A percentile compares a stretch with the other conserved stretches of the same genome.
These are phyloP conservation scores for Dothideomycetes sp. DNA, from an alignment of 2,329 filamentous ascomycete genomes.

Conservation along the genomic window DNA sequence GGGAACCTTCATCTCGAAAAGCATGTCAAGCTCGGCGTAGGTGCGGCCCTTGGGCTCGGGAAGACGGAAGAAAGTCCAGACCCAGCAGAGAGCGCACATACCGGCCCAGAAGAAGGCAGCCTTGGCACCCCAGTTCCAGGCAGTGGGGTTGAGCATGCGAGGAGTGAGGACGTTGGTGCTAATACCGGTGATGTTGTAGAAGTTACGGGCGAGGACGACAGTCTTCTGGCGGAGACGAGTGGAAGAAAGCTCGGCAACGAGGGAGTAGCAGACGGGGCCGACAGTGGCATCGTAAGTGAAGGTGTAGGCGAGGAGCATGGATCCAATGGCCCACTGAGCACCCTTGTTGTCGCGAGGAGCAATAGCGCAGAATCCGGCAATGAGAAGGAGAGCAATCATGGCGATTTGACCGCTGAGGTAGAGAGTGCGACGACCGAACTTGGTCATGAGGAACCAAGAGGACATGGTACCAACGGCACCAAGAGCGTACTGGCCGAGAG, in stretches of 20 bases:
- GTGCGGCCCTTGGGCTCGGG: constrained; percentile 33
- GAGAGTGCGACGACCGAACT: constrained; percentile 24
- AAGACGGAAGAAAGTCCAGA: constrained; percentile 34
- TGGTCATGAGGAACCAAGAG: constrained; percentile 22
- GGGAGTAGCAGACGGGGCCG: constrained; percentile 24
- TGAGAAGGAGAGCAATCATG: constrained; percentile 13
- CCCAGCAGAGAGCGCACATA: constrained; percentile 20
- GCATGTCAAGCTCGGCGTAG: constrained; percentile 31
- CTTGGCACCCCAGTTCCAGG: constrained; percentile 26
- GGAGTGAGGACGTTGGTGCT: constrained; percentile 16
- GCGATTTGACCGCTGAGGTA: constrained; percentile 17
- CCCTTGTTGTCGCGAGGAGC: constrained; percentile 8
- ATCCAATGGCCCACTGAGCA: constrained; percentile 17
- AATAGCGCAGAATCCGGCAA: constrained; percentile 16
- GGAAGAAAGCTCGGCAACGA: constrained; percentile 20
- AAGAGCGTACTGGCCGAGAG: constrained; percentile 27
- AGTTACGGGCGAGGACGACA: constrained; percentile 18
- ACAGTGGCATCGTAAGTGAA: constrained; percentile 45
- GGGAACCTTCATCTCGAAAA: constrained; percentile 28
- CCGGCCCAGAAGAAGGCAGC: constrained; percentile 33
- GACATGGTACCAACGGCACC: constrained; percentile 21
- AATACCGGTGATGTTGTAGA: constrained; percentile 18
- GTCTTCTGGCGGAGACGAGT: constrained; percentile 19
- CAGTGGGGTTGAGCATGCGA: constrained; percentile 15
- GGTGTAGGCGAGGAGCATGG: constrained; percentile 15